Evolutionary conservation across 2,329 filamentous ascomycete genomes (phyloP).

Genomic region (Didymella pinodella): DNA sequence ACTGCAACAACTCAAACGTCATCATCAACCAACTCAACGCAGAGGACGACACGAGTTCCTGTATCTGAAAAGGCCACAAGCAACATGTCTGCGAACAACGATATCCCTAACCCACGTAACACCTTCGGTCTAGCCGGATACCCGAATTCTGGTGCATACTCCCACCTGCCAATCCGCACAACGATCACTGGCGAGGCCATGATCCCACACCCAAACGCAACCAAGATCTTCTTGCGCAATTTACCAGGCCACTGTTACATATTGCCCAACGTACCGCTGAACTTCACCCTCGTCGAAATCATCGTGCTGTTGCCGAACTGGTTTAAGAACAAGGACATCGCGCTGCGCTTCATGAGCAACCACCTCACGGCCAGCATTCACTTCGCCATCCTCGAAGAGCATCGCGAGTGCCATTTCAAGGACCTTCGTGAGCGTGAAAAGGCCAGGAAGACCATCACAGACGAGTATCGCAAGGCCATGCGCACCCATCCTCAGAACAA

Average conservation of each 20-base stretch:
- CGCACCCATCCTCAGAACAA: slow-evolving; percentile 5
- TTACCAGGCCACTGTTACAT: slow-evolving; percentile 23
- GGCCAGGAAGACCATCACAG: slow-evolving; percentile 23
- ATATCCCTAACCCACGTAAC: neutral
- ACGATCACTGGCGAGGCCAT: slow-evolving; percentile 19
- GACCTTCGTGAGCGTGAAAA: slow-evolving; percentile 12
- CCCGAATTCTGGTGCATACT: slow-evolving; percentile 3
- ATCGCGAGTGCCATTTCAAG: slow-evolving; percentile 18
- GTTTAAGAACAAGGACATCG: slow-evolving; percentile 25
- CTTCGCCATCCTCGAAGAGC: slow-evolving; percentile 25
- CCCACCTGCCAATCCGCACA: slow-evolving; percentile 6
- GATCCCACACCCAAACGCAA: neutral
- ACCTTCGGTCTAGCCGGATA: neutral
- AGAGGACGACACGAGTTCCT: neutral
- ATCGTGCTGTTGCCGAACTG: slow-evolving; percentile 28
- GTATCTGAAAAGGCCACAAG: neutral
- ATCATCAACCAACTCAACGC: neutral
- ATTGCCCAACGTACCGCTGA: slow-evolving; percentile 17
- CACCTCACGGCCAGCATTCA: slow-evolving; percentile 24
- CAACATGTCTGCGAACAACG: neutral
- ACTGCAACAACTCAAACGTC: neutral
- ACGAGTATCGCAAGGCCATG: slow-evolving; percentile 31
- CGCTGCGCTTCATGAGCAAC: slow-evolving; percentile 28
- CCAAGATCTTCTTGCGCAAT: slow-evolving; percentile 12
- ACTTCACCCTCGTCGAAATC: slow-evolving; percentile 31